Conservation (phyloP, 768 basidiomycete genomes). For the Boletus rubescentipes region DNA sequence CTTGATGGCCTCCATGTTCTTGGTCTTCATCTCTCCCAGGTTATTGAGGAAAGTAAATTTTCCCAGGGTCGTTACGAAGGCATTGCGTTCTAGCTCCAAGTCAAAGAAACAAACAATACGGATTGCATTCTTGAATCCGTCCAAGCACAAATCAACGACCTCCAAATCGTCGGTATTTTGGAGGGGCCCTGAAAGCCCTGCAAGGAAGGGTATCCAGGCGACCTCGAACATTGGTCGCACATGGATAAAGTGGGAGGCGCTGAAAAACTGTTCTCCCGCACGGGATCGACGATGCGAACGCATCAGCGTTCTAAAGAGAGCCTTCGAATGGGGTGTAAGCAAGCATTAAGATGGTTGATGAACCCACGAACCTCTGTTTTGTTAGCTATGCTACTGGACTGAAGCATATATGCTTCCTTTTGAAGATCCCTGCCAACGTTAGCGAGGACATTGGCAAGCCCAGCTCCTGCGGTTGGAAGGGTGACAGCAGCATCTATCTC, state of each 20-base stretch:
- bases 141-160: conserved; percentile 86
- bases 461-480: conserved; percentile 53
- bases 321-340: conserved; percentile 43
- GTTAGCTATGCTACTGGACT: conserved; percentile 93
- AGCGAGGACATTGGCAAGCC: conserved; percentile 78
- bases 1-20: conserved; percentile 99
- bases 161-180: conserved; percentile 96
- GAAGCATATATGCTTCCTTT: conserved; percentile 92
- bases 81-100: conserved; percentile 95
- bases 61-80: conserved; percentile 92
- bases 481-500: conserved; percentile 67
- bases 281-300: conserved; percentile 86
- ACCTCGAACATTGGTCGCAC: conserved; percentile 99
- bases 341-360: background rate
- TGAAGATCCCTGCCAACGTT: conserved; percentile 93
- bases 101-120: conserved; percentile 97
- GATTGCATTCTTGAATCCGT: conserved; percentile 97
- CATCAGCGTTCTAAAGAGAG: conserved; percentile 90
- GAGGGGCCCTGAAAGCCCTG: conserved; percentile 89
- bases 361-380: conserved; percentile 79
- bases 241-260: conserved; percentile 94
- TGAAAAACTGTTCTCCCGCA: conserved; percentile 86
- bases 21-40: conserved; percentile 96
- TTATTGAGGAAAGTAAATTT: conserved; percentile 99
- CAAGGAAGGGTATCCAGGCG: conserved; percentile 97